phyloP scores from a whole-genome alignment of 1,284 basidiomycete genomes.

The Trametes hirsuta region DNA sequence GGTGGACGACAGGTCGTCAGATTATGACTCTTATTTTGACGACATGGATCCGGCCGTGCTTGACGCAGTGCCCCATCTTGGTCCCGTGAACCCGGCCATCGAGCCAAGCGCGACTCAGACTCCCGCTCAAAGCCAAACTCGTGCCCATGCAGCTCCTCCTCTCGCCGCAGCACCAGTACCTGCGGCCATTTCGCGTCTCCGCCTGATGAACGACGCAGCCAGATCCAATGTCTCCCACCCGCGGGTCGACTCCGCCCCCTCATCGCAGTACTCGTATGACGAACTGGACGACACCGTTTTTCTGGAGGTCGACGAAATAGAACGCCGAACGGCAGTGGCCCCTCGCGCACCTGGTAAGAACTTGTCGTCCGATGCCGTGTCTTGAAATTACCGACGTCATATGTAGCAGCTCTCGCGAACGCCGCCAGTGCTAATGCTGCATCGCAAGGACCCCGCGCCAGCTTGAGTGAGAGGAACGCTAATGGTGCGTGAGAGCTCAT shows the following conservation, averaged over 20 bases:
- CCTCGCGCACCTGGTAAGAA: not conserved
- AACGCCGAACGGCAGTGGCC: slow-evolving; percentile 1
- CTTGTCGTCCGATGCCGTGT: not conserved
- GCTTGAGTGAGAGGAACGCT: too few relatives aligned
- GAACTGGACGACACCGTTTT: slow-evolving; percentile 31
- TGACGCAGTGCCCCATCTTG: slow-evolving; percentile 25
- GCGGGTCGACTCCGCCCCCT: not conserved
- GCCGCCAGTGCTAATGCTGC: too few relatives aligned
- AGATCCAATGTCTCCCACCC: not conserved
- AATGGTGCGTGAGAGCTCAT: too few relatives aligned
- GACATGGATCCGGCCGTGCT: slow-evolving; percentile 22
- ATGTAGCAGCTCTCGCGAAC: too few relatives aligned
- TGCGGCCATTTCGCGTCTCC: not conserved
- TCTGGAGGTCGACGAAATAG: slow-evolving; percentile 26
- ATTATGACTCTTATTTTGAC: slow-evolving; percentile 22
- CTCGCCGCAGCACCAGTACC: not conserved
- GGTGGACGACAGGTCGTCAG: not conserved
- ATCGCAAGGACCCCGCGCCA: too few relatives aligned
- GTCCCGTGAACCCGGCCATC: not conserved
- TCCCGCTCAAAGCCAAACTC: not conserved
- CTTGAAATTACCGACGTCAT: too few relatives aligned
- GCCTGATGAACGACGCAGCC: not conserved
- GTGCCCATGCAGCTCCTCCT: not conserved
- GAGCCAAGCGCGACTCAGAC: not conserved
- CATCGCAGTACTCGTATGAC: slow-evolving; percentile 32